These are phyloP conservation scores for Litsea cubeba DNA, from an alignment of 164 flowering plant species.

Conservation along the genomic window DNA sequence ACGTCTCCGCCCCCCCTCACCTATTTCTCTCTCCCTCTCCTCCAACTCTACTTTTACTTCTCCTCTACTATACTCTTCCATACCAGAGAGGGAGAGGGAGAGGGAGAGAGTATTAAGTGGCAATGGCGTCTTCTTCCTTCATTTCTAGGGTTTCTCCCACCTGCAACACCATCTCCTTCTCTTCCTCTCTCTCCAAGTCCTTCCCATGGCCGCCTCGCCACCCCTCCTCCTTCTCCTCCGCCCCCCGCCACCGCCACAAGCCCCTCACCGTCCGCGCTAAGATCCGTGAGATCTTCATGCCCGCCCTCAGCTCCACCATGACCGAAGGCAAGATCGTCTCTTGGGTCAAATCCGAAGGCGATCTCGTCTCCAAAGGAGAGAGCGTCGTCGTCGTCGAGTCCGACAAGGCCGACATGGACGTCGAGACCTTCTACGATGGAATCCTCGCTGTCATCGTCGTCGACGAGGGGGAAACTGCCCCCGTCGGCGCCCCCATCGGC, in stretches of 20 bases:
- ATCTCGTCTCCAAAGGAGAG: slow-evolving; percentile 77
- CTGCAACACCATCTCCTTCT: slow-evolving; percentile 2
- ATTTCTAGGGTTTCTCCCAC: slow-evolving; percentile 6
- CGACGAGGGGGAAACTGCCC: slow-evolving; percentile 71
- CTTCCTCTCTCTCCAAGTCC: slow-evolving; percentile 3
- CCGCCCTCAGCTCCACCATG: slow-evolving; percentile 95
- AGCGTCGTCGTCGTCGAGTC: slow-evolving; percentile 94
- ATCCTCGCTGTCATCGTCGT: slow-evolving; percentile 89
- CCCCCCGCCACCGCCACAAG: background rate
- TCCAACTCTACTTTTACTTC: background rate
- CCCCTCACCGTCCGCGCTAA: slow-evolving; percentile 34
- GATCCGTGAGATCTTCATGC: slow-evolving; percentile 96
- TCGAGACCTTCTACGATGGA: slow-evolving; percentile 90
- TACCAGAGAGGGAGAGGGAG: background rate
- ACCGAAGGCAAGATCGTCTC: slow-evolving; percentile 93
- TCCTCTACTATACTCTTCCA: background rate
- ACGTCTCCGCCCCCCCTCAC: slow-evolving; percentile 8
- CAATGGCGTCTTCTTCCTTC: slow-evolving; percentile 3
- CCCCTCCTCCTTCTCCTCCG: background rate
- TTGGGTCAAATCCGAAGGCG: slow-evolving; percentile 90
- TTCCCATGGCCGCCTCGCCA: slow-evolving; percentile 9
- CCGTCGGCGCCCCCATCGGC: slow-evolving; percentile 89
- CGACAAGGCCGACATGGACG: slow-evolving; percentile 96
- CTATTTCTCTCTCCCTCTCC: background rate
- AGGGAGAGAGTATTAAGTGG: too few species aligned